phyloP scores from a whole-genome alignment of 2,329 filamentous ascomycete genomes.

The Pseudogymnoascus sp. region DNA sequence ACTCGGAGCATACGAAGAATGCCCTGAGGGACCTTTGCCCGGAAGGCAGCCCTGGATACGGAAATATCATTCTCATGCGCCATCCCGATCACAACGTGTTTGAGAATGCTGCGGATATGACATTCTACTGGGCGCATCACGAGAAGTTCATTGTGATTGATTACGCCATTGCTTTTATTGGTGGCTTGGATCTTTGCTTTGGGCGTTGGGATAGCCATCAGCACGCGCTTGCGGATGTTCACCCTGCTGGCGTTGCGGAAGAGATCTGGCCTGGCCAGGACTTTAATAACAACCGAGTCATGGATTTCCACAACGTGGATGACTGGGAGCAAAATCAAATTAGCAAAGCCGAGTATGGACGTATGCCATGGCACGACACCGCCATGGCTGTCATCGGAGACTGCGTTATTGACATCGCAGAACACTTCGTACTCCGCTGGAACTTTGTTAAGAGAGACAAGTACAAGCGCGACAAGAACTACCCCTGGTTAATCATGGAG shows the following conservation, averaged over 20 bases:
- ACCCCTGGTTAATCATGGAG: constrained; percentile 77
- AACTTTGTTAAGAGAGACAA: constrained; percentile 97
- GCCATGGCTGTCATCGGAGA: constrained; percentile 86
- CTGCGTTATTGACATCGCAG: constrained; percentile 85
- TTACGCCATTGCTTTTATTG: constrained; percentile 84
- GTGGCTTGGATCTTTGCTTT: constrained; percentile 90
- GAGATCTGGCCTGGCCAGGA: constrained; percentile 94
- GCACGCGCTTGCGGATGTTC: constrained; percentile 77
- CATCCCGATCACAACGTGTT: constrained; percentile 94
- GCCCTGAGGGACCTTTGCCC: constrained; percentile 73
- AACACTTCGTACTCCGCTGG: constrained; percentile 92
- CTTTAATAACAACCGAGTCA: constrained; percentile 94
- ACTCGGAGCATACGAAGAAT: constrained; percentile 87
- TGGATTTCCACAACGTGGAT: constrained; percentile 86
- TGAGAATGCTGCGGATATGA: constrained; percentile 91
- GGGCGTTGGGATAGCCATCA: constrained; percentile 87
- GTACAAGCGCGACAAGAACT: constrained; percentile 79
- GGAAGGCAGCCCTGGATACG: constrained; percentile 69
- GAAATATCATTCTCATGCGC: constrained; percentile 81
- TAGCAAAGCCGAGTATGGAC: constrained; percentile 80
- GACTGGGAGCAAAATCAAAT: constrained; percentile 93
- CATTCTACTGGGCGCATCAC: constrained; percentile 96
- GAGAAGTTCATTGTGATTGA: constrained; percentile 97
- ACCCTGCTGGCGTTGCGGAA: constrained; percentile 71
- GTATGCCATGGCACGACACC: constrained; percentile 98